A percentile compares a stretch with the other conserved stretches of the same genome.
Conservation (phyloP, 1,284 basidiomycete species). For the Marasmius tenuissimus region DNA sequence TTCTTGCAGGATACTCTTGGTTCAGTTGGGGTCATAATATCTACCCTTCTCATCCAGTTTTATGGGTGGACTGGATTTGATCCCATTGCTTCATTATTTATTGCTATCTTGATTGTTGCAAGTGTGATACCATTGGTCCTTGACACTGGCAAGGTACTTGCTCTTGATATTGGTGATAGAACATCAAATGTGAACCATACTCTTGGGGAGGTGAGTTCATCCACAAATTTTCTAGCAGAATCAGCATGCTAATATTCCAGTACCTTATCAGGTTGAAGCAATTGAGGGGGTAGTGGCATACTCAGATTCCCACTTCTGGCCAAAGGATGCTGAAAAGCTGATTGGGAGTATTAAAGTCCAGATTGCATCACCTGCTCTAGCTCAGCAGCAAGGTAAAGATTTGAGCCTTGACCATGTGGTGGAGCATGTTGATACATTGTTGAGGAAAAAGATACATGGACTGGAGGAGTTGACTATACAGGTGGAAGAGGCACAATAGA, state of each 20-base stretch:
- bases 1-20: constrained; percentile 75
- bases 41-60: constrained; percentile 91
- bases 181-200: constrained; percentile 71
- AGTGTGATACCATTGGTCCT: constrained; percentile 94
- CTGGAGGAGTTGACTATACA: constrained; percentile 89
- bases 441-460: constrained; percentile 74
- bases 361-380: constrained; percentile 53
- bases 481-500: constrained; percentile 45
- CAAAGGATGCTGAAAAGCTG: constrained; percentile 83
- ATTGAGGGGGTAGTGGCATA: constrained; percentile 84
- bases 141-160: constrained; percentile 88
- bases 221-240: constrained; percentile 6
- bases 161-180: constrained; percentile 79
- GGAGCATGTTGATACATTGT: constrained; percentile 69
- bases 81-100: constrained; percentile 96
- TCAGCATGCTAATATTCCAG: background rate
- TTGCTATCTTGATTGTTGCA: constrained; percentile 92
- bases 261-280: constrained; percentile 33
- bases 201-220: constrained; percentile 66
- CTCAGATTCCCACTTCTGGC: constrained; percentile 90
- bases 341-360: constrained; percentile 93
- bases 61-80: constrained; percentile 99
- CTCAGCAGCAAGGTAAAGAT: constrained; percentile 45
- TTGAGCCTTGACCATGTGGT: constrained; percentile 70
- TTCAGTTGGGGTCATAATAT: constrained; percentile 98